Evolutionary conservation across 208 protist genomes (phyloP).

Genomic region (Trypanosoma rangeli): DNA sequence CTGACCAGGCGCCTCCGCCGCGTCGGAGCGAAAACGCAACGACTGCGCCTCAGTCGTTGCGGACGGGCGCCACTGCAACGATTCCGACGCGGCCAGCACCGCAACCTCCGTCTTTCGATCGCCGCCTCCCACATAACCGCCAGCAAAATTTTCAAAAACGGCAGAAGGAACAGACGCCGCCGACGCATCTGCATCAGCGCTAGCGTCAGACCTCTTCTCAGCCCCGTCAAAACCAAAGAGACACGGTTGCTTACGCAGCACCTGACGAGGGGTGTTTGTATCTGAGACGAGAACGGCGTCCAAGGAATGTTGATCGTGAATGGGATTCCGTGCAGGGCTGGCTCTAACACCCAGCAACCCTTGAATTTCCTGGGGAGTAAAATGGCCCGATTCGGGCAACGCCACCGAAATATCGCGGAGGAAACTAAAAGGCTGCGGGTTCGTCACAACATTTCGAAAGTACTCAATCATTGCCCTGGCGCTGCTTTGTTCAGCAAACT

Average conservation of each 20-base stretch:
- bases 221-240: slow-evolving; percentile 38
- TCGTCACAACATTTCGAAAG: slow-evolving; percentile 73
- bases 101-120: background rate
- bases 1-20: too few relatives aligned
- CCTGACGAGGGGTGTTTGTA: slow-evolving; percentile 6
- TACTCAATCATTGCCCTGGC: slow-evolving; percentile 81
- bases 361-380: slow-evolving; percentile 40
- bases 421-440: slow-evolving; percentile 49
- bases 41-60: background rate
- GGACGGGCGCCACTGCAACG: background rate
- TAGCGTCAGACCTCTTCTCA: slow-evolving; percentile 32
- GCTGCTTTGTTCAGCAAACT: slow-evolving; percentile 55
- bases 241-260: slow-evolving; percentile 37
- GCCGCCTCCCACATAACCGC: background rate
- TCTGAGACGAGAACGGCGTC: slow-evolving; percentile 48
- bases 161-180: background rate
- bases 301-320: slow-evolving; percentile 65
- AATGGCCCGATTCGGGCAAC: slow-evolving; percentile 14
- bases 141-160: background rate
- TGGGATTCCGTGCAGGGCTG: slow-evolving; percentile 71
- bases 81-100: background rate
- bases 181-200: background rate
- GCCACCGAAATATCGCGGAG: slow-evolving; percentile 30
- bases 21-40: background rate
- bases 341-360: slow-evolving; percentile 50